Percentiles rank a stretch among this genome's conserved stretches.
phyloP scores from a whole-genome alignment of 1,284 basidiomycete genomes.

The Amylostereum chailletii region DNA sequence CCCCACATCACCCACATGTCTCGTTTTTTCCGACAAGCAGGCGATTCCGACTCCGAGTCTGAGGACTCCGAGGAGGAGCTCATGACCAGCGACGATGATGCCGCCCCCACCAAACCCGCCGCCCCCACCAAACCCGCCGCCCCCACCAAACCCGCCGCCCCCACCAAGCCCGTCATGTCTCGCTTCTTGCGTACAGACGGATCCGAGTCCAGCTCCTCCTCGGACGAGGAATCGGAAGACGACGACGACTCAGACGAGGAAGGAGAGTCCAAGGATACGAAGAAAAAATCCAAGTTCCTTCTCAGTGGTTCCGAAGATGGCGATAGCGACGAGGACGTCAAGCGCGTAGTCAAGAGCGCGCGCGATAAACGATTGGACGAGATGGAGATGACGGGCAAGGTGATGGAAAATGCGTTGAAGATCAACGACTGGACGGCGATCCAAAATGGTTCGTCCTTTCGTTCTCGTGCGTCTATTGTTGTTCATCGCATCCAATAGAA shows the following conservation, averaged over 20 bases:
- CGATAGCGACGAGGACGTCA: slow-evolving; percentile 63
- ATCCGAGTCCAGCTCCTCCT: slow-evolving; percentile 35
- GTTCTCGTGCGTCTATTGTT: slow-evolving; percentile 1
- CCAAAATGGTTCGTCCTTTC: slow-evolving; percentile 56
- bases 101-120: slow-evolving; percentile 35
- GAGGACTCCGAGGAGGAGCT: slow-evolving; percentile 78
- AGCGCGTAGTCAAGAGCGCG: slow-evolving; percentile 74
- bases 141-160: slow-evolving; percentile 34
- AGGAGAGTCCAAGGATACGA: slow-evolving; percentile 22
- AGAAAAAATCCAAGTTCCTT: slow-evolving; percentile 35
- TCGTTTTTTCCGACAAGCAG: slow-evolving; percentile 80
- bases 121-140: slow-evolving; percentile 47
- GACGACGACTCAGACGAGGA: slow-evolving; percentile 25
- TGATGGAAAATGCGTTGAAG: slow-evolving; percentile 92
- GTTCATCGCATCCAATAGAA: slow-evolving; percentile 41
- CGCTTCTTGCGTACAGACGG: slow-evolving; percentile 59
- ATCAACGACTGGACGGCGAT: slow-evolving; percentile 97
- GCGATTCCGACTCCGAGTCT: slow-evolving; percentile 73
- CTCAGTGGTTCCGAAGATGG: slow-evolving; percentile 52
- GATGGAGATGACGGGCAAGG: slow-evolving; percentile 83
- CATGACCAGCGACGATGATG: slow-evolving; percentile 69
- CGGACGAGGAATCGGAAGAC: slow-evolving; percentile 37
- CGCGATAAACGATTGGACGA: slow-evolving; percentile 83
- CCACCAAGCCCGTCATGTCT: slow-evolving; percentile 48
- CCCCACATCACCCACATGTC: slow-evolving; percentile 45